Evolutionary conservation across 2,329 filamentous ascomycete genomes (phyloP).

Genomic region (Phialemoniopsis sp.): DNA sequence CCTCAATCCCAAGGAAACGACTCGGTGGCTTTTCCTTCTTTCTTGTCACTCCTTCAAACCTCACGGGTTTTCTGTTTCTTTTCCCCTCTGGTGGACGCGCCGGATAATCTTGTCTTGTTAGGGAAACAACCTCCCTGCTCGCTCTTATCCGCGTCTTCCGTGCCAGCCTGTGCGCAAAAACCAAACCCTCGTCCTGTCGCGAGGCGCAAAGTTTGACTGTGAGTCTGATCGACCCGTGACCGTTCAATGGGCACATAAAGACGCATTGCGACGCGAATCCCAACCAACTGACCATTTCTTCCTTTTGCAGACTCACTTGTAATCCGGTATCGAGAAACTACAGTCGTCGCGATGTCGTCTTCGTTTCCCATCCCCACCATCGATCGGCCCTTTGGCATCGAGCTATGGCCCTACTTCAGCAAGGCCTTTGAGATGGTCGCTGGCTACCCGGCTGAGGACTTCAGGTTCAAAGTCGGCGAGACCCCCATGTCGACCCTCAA

Average conservation of each 20-base stretch:
- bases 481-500: slow-evolving; percentile 90
- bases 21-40: slow-evolving; percentile 18
- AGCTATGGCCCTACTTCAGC: slow-evolving; percentile 92
- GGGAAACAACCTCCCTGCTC: too few relatives aligned
- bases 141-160: too few relatives aligned
- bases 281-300: not conserved
- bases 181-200: too few relatives aligned
- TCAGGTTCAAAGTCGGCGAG: slow-evolving; percentile 74
- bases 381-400: slow-evolving; percentile 86
- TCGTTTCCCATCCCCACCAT: slow-evolving; percentile 71
- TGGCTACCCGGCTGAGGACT: slow-evolving; percentile 83
- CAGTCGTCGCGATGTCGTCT: slow-evolving; percentile 22
- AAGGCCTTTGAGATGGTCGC: slow-evolving; percentile 72
- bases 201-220: too few relatives aligned
- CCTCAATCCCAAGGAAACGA: slow-evolving; percentile 7
- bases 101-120: too few relatives aligned
- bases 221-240: too few relatives aligned
- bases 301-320: slow-evolving; percentile 13
- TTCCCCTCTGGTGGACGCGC: slow-evolving; percentile 15
- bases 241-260: too few relatives aligned
- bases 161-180: too few relatives aligned
- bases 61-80: slow-evolving; percentile 21
- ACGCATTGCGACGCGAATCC: not conserved
- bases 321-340: slow-evolving; percentile 25
- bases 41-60: slow-evolving; percentile 37